Base-by-base conservation (phyloP, 345 rosid species). In the Trapa bicornis region DNA sequence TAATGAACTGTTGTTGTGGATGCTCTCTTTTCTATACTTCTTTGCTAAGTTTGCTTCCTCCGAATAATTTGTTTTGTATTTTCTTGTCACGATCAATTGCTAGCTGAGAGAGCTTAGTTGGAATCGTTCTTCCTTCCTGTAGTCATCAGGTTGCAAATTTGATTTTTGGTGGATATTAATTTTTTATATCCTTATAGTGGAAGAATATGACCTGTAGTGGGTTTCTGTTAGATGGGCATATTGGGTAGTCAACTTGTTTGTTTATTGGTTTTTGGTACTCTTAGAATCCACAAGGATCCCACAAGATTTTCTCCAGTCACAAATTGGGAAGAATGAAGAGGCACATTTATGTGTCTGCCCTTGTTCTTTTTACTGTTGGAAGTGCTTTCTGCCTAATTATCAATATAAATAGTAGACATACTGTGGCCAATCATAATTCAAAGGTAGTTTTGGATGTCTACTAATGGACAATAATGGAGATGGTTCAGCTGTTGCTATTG, bases 191-290 rank as follows among this genome's bases (percentile, higher is more conserved):
- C 67, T 75, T 76, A 66, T 76, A 60, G 66, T 68, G 52, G 65
- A 67, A 71, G 67, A 67, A 69, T 71, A 60, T 56, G 6, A 9
- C 71, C 41, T 45, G 42, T 72, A 39, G 60, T 35, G 67, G 54
- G 70, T 67, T 32, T 13, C n/a, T 61, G 66, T 56, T 42, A 48
- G 67, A 14, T 41, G 62, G 72, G 66, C 63, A 65, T 54, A 72
- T 32, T 50, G 67, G 57, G 73, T 16, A 65, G 22, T 66, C 60
- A 16, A 52, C 61, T 45, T 77, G 33, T 67, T 73, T 69, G 61
- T 70, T 79, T 68, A 42, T 72, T 64, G 54, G 32, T 63, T 53
- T 66, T 68, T 71, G 70, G 80, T 79, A 72, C 65, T 73, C 64
- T 67, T 56, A 48, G 67, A 61, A 61, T 64, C 65, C 43, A 68